A percentile compares a stretch with the other conserved stretches of the same genome.
Evolutionary conservation across 31 red algal species (phyloP).

Genomic region (Porphyra umbilicalis): DNA sequence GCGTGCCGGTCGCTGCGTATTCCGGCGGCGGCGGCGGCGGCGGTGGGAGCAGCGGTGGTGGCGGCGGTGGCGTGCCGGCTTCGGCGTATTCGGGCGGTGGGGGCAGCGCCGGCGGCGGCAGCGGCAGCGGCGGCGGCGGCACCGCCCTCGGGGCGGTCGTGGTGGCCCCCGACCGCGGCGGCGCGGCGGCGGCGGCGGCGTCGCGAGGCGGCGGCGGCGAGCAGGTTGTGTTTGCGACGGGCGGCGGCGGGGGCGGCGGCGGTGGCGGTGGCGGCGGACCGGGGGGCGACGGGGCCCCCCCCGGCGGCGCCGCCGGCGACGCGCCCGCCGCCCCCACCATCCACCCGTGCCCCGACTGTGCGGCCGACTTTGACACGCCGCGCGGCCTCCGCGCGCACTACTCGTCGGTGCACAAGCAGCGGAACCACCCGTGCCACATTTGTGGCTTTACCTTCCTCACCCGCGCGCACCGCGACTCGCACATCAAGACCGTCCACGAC

Average conservation of each 20-base stretch:
- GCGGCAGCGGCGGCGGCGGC: no score
- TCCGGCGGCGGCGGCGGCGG: not conserved
- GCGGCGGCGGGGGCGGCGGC: not conserved
- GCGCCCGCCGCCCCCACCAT: not conserved
- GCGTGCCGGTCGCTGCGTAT: no score
- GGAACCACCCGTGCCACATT: not conserved
- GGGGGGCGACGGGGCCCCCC: not conserved
- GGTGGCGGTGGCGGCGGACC: not conserved
- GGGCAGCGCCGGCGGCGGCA: not conserved
- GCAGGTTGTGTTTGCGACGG: not conserved
- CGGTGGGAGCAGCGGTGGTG: no score
- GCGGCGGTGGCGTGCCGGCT: not conserved
- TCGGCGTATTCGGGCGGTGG: not conserved
- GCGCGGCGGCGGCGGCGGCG: not conserved
- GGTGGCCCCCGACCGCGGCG: no score
- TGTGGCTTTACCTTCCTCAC: not conserved
- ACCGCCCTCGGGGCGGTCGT: no score
- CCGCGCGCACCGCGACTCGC: not conserved
- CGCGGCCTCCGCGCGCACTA: not conserved
- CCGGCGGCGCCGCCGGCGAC: not conserved
- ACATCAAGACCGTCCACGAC: constrained; percentile 8
- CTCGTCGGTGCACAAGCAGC: not conserved
- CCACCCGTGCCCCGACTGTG: not conserved
- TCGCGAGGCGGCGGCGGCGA: not conserved
- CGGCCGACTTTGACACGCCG: not conserved